Base-by-base conservation (phyloP, 768 basidiomycete species). In the Tricholoma saponaceum region DNA sequence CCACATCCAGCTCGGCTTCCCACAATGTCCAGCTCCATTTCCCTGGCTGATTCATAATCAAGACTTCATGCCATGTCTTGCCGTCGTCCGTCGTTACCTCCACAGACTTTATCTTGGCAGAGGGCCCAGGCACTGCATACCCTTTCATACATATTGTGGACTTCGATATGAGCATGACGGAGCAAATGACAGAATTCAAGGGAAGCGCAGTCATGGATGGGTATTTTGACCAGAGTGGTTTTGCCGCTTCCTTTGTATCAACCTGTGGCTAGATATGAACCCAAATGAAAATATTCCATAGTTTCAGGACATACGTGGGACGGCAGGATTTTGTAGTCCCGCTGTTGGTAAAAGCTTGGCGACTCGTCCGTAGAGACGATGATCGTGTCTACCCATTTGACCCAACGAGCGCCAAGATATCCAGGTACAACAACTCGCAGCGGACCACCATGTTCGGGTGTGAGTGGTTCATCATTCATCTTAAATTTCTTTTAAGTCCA, bases 21-120 rank as follows among this genome's bases (percentile, higher is more conserved):
- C 88, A 90, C 20, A 89, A 66, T 4, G 83, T 80, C 88, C 89
- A 90, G 63, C 87, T 87, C 86, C 87, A 89, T 60, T 67, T 78
- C 3, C 86, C 86, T 33, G 80, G 72, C 54, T 82, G 83, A 59
- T 87, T 87, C 1, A 75, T 81, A 57, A 87, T 80, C 28, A 68
- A 69, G 18, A 82, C 79, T 9, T 69, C 64, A 25, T 69, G 64
- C 84, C 87, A 87, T 7, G 78, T 75, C 46, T 64, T 59, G 1
- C 85, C 86, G 2, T 69, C 72, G 63, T 88, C 81, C 16, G 74
- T 63, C 39, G 81, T 80, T 13, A 87, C 67, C 26, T 86, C 81
- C 14, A 86, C 76, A 1, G 65, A 60, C 3, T 69, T 63, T 9
- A 88, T 76, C 37, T 79, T 80, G 39, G 78, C 80, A 2, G 61